phyloP scores from a whole-genome alignment of 176 grass and related monocot genomes.

The Avena eriantha region DNA sequence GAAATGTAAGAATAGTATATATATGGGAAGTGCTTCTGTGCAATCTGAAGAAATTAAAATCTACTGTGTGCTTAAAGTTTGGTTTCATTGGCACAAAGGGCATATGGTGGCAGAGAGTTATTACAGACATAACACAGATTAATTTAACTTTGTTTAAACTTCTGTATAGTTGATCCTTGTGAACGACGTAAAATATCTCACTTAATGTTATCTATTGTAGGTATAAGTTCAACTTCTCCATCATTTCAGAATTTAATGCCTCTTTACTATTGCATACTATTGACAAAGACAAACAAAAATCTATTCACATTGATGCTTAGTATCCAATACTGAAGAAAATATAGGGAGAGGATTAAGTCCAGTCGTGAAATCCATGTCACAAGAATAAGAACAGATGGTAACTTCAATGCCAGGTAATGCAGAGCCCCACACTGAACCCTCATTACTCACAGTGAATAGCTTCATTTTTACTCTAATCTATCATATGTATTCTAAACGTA shows the following conservation, averaged over 20 bases:
- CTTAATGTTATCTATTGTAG: not conserved
- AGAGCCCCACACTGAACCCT: not conserved
- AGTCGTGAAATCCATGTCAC: not conserved
- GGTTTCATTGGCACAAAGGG: not conserved
- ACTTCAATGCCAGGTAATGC: not conserved
- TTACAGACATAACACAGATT: slow-evolving; percentile 1
- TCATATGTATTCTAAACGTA: slow-evolving; percentile 14
- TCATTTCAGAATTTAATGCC: not conserved
- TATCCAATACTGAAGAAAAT: slow-evolving; percentile 1
- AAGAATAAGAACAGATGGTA: not conserved
- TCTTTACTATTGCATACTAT: slow-evolving; percentile 16
- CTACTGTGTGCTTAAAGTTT: not conserved
- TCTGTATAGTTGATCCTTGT: slow-evolving; percentile 1
- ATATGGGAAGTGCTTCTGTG: slow-evolving; percentile 20
- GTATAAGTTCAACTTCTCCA: not conserved
- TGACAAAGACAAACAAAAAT: slow-evolving; percentile 12
- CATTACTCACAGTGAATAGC: not conserved
- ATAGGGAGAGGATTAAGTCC: slow-evolving; percentile 3
- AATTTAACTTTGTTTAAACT: not conserved
- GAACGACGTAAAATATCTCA: not conserved
- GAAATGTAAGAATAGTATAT: slow-evolving; percentile 6
- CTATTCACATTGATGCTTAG: not conserved
- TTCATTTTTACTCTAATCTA: not conserved
- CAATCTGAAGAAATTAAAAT: not conserved
- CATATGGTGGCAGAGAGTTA: not conserved